phyloP scores from a whole-genome alignment of 73 alveolate genomes.

The Tetrahymena malaccensis region DNA sequence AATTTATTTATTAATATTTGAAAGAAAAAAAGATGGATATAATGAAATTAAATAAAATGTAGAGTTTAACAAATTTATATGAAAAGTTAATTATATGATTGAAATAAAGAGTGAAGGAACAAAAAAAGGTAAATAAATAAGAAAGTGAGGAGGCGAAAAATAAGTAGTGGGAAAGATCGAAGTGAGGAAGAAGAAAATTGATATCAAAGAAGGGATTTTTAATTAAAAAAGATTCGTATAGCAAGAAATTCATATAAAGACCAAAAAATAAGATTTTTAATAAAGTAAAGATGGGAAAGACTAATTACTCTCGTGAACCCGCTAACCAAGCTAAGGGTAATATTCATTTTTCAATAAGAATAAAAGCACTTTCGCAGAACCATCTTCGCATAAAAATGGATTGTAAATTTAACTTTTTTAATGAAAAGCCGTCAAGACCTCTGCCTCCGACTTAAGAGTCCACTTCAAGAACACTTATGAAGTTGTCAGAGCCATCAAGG shows the following conservation, averaged over 20 bases:
- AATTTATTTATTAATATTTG: no score
- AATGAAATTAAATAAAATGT: neutral
- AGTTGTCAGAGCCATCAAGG: conserved; percentile 87
- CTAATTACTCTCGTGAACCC: neutral
- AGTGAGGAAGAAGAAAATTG: neutral
- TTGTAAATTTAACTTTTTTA: neutral
- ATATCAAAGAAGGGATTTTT: neutral
- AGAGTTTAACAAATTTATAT: neutral
- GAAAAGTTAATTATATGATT: neutral
- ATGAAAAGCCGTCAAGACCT: conserved; percentile 68
- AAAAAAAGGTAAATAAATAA: neutral
- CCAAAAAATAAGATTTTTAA: neutral
- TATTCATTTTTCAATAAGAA: neutral
- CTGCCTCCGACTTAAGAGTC: conserved; percentile 84
- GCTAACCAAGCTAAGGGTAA: neutral
- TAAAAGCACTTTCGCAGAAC: neutral
- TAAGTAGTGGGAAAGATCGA: conserved; percentile 1
- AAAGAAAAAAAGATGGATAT: neutral
- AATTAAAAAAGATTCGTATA: neutral
- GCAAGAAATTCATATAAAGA: neutral
- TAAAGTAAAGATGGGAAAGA: neutral
- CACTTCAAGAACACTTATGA: conserved; percentile 92
- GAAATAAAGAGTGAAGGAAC: neutral
- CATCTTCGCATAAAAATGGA: neutral
- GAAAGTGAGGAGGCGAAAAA: conserved; percentile 1